phyloP scores from a whole-genome alignment of 192 early-diverging fungal species.

The Entomortierella lignicola region DNA sequence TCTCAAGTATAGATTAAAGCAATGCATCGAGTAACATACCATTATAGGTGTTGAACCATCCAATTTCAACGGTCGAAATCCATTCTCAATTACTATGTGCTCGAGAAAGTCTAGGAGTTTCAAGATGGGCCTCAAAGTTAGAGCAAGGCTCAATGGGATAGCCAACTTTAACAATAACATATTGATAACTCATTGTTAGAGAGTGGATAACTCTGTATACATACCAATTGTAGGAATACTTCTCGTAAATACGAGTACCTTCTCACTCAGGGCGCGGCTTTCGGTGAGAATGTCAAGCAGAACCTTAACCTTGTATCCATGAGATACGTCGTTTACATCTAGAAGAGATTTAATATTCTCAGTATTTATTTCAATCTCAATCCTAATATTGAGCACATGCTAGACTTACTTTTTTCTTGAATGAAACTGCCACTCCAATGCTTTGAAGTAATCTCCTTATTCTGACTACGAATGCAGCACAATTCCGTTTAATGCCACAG shows the following conservation, averaged over 20 bases:
- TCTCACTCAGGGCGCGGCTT: conserved; percentile 65
- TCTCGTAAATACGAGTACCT: conserved; percentile 79
- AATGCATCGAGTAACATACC: conserved; percentile 15
- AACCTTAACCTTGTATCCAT: conserved; percentile 67
- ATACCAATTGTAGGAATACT: conserved; percentile 76
- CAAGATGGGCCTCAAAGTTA: neutral
- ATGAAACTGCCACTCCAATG: conserved; percentile 18
- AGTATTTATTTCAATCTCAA: neutral
- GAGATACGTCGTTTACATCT: conserved; percentile 36
- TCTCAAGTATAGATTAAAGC: neutral
- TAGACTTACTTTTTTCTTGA: conserved; percentile 16
- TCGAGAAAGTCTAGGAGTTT: conserved; percentile 35
- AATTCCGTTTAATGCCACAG: no score
- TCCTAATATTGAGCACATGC: neutral
- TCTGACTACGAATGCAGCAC: conserved; percentile 14
- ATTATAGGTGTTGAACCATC: conserved; percentile 64
- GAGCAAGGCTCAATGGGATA: no score
- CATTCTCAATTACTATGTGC: neutral
- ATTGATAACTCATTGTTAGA: no score
- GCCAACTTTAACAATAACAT: no score
- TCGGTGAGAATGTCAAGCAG: conserved; percentile 65
- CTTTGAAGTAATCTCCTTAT: neutral
- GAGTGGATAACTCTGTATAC: no score
- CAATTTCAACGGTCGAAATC: conserved; percentile 54
- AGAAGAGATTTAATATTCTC: neutral